These are phyloP conservation scores for Yamadazyma dendronema DNA, from an alignment of 1,139 yeast species.

Conservation along the genomic window DNA sequence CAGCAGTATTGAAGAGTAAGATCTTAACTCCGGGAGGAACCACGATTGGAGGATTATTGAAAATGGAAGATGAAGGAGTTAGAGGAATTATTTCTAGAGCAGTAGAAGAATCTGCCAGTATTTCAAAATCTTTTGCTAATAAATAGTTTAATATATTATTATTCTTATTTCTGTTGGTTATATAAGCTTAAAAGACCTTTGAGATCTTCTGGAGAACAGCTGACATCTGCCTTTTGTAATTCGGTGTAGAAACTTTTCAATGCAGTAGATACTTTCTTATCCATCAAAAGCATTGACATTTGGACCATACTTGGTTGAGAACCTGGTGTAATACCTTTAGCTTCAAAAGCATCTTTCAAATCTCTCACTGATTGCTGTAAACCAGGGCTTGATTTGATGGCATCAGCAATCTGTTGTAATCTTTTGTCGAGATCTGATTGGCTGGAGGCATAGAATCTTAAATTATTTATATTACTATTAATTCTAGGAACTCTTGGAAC, in stretches of 20 bases:
- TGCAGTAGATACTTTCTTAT: conserved; percentile 34
- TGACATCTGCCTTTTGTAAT: conserved; percentile 33
- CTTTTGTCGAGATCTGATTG: conserved; percentile 17
- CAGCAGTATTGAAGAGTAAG: conserved; percentile 84
- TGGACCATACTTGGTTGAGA: conserved; percentile 36
- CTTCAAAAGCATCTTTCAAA: conserved; percentile 31
- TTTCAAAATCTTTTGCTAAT: conserved; percentile 78
- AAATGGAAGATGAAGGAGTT: conserved; percentile 88
- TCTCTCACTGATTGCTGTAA: conserved; percentile 26
- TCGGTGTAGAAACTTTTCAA: conserved; percentile 30
- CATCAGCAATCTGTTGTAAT: conserved; percentile 18
- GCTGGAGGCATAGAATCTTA: conserved; percentile 7
- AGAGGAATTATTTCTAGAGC: conserved; percentile 87
- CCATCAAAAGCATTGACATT: conserved; percentile 38
- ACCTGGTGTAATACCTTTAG: conserved; percentile 34
- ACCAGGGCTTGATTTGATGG: conserved; percentile 28
- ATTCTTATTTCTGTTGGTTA: conserved; percentile 4
- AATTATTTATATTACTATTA: not conserved
- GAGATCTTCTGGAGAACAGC: conserved; percentile 34
- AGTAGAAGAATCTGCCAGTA: conserved; percentile 84
- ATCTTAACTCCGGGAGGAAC: conserved; percentile 99
- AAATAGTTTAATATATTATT: conserved; percentile 30
- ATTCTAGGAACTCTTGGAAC: not conserved
- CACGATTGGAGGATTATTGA: conserved; percentile 91
- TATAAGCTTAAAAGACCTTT: conserved; percentile 22